phyloP scores from a whole-genome alignment of 768 basidiomycete genomes.

The Paxillus rubicundulus region DNA sequence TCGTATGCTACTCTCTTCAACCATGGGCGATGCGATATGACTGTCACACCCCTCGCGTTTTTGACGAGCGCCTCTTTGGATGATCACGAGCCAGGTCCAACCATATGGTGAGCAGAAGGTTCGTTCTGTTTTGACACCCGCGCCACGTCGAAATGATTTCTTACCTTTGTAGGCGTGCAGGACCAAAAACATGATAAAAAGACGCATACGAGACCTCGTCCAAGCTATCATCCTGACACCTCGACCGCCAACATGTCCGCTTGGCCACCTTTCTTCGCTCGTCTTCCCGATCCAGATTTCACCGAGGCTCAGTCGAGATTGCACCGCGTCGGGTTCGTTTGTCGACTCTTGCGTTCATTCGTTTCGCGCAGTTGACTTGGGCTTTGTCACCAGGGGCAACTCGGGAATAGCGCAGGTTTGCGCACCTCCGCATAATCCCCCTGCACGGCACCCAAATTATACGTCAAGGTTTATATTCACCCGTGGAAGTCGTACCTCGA shows the following conservation, averaged over 20 bases:
- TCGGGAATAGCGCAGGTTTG: background rate
- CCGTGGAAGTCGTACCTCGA: too few species aligned
- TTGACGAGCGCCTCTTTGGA: background rate
- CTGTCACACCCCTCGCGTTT: background rate
- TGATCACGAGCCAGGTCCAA: background rate
- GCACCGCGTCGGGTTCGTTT: slow-evolving; percentile 6
- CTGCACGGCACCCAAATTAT: background rate
- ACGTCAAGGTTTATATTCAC: slow-evolving; percentile 4
- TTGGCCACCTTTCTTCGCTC: background rate
- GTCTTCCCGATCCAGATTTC: background rate
- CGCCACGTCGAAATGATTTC: background rate
- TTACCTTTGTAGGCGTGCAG: background rate
- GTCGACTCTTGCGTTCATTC: background rate
- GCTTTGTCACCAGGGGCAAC: slow-evolving; percentile 2
- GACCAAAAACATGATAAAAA: background rate
- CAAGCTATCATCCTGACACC: background rate
- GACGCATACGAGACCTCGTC: background rate
- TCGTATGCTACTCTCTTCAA: background rate
- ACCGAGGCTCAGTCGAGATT: background rate
- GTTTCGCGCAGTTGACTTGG: background rate
- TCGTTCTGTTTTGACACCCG: background rate
- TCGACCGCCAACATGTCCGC: background rate
- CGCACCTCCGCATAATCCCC: background rate
- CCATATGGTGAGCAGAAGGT: background rate
- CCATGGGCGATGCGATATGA: background rate